Evolutionary conservation across 2,329 filamentous ascomycete species (phyloP), one percentile per base, ranked within the genome.

Genomic region (Coniella vitis): DNA sequence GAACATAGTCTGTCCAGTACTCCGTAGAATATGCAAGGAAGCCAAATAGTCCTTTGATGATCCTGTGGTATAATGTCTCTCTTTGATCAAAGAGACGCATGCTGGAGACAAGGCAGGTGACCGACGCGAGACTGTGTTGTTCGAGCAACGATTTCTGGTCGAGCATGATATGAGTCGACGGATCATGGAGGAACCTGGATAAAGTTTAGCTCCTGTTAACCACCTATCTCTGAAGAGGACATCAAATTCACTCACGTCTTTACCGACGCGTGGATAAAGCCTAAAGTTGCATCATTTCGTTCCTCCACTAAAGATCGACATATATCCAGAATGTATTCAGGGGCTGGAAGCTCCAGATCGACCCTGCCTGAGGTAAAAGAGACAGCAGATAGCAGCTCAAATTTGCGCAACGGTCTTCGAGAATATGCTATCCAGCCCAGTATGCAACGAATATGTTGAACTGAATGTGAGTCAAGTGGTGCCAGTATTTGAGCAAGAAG

Each of bases 361-460:
- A 46, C 32, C 8, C 58, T 38, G 5, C 50, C 54, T 1, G 44
- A 20, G 12, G 54, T 53, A 38, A 67, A 66, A 0, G 59, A 40
- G 1, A 68, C 42, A 0, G 66, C 67, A 1, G 65, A 69, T 10
- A 57, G 51, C 5, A 69, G 54, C 40, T 69, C 66, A 1, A 58
- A 20, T 31, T 56, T 63, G 31, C 54, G 55, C 1, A 70, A 54
- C 1, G 66, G 67, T 0, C 64, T 54, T 38, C 61, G 64, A 0
- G 66, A 50, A 42, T 65, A 69, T 0, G 65, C 62, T 13, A 70
- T 60, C 66, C 65, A 70, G 3, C 63, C 58, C 2, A 69, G 45
- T 0, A 67, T 58, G 1, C 54, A 59, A 16, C 49, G 55, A 4
- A 67, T 36, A 2, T 65, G 61, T 0, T 52, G 42, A 1, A 61